These are phyloP conservation scores for Tricholoma terreum DNA, from an alignment of 768 basidiomycete genomes.

Conservation along the genomic window DNA sequence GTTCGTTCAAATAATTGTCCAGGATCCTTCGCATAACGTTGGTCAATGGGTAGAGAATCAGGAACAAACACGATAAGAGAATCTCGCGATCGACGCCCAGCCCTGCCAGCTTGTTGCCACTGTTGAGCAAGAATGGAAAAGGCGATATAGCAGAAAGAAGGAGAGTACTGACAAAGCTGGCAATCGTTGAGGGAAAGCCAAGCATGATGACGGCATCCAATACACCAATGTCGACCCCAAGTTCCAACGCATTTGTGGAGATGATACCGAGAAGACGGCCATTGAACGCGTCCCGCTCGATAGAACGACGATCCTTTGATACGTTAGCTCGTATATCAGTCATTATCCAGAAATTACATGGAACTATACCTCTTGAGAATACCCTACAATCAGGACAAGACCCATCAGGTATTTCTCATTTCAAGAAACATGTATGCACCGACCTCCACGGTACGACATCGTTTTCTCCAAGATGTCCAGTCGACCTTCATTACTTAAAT, in stretches of 20 bases:
- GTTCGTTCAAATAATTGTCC: conserved; percentile 64
- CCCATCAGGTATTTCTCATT: neutral
- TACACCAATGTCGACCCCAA: conserved; percentile 89
- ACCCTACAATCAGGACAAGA: conserved; percentile 42
- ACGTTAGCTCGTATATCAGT: conserved; percentile 1
- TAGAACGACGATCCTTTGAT: conserved; percentile 70
- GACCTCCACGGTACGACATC: conserved; percentile 83
- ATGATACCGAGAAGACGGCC: conserved; percentile 82
- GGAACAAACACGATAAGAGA: conserved; percentile 74
- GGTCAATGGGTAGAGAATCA: conserved; percentile 67
- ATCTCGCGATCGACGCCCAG: conserved; percentile 78
- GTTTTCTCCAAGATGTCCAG: conserved; percentile 72
- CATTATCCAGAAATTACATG: neutral
- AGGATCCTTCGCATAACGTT: conserved; percentile 69
- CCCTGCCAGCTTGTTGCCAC: conserved; percentile 89
- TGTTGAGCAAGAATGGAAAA: conserved; percentile 23
- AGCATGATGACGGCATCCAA: conserved; percentile 88
- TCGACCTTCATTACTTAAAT: conserved; percentile 72
- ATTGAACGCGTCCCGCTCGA: conserved; percentile 85
- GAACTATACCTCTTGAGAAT: conserved; percentile 58
- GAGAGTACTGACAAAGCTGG: conserved; percentile 64
- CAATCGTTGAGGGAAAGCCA: conserved; percentile 75
- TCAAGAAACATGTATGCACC: conserved; percentile 11
- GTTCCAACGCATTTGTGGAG: conserved; percentile 87
- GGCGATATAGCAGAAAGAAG: neutral